Conservation (phyloP, 768 basidiomycete species). For the Artomyces pyxidatus region DNA sequence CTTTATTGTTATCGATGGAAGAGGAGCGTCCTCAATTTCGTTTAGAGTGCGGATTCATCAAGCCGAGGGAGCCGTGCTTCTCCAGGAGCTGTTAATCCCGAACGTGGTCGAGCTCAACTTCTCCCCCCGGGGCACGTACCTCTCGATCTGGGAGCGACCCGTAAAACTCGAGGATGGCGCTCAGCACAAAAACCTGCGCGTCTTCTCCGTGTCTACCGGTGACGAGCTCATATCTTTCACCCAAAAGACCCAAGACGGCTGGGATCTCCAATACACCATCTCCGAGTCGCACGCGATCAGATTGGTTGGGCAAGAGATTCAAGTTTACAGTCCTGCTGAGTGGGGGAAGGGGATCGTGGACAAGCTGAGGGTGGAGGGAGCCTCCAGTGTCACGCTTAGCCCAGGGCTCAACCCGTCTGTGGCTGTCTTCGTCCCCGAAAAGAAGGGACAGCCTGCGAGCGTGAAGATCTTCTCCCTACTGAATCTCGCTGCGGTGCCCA, state of each 20-base stretch:
- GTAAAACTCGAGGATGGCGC: conserved; percentile 84
- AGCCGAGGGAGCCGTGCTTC: conserved; percentile 62
- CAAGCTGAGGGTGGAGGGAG: conserved; percentile 77
- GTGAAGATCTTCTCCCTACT: conserved; percentile 78
- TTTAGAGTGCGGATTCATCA: conserved; percentile 69
- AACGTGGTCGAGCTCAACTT: conserved; percentile 82
- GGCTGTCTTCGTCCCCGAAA: conserved; percentile 91
- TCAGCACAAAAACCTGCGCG: conserved; percentile 89
- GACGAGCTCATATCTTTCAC: conserved; percentile 82
- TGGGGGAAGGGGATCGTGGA: conserved; percentile 75
- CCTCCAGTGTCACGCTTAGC: conserved; percentile 68
- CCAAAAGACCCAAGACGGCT: conserved; percentile 86
- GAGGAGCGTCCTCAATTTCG: conserved; percentile 8
- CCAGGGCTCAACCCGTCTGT: conserved; percentile 81
- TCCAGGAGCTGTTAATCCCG: conserved; percentile 66
- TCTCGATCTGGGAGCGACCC: conserved; percentile 95
- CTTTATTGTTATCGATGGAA: conserved; percentile 3
- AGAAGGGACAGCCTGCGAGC: conserved; percentile 90
- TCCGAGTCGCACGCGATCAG: conserved; percentile 83
- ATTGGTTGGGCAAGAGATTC: conserved; percentile 73
- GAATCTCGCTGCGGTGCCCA: conserved; percentile 53
- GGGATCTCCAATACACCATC: conserved; percentile 88
- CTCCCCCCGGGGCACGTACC: conserved; percentile 87
- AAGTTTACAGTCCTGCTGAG: conserved; percentile 74
- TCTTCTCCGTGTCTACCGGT: conserved; percentile 82